Evolutionary conservation across 2,329 filamentous ascomycete genomes (phyloP).

Genomic region (Neodidymelliopsis sp.): DNA sequence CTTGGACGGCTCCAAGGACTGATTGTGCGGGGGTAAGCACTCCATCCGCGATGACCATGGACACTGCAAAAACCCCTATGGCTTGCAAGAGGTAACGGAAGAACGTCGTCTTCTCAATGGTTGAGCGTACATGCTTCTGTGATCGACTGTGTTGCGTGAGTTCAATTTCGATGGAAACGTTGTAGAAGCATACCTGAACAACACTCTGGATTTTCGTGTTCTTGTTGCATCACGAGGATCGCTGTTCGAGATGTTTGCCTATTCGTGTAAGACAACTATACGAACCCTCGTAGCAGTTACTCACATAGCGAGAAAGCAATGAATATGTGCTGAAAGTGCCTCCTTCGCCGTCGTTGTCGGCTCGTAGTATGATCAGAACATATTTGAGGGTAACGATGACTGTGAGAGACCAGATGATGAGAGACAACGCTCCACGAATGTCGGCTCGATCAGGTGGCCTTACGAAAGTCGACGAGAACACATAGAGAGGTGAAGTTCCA

Average conservation of each 20-base stretch:
- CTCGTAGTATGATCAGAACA: constrained; percentile 68
- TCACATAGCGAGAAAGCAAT: constrained; percentile 64
- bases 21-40: constrained; percentile 75
- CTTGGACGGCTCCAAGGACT: constrained; percentile 74
- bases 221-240: constrained; percentile 65
- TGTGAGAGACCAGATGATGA: constrained; percentile 75
- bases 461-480: constrained; percentile 74
- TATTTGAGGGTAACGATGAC: constrained; percentile 76
- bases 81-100: constrained; percentile 64
- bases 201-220: constrained; percentile 51
- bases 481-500: constrained; percentile 71
- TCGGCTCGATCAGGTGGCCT: constrained; percentile 60
- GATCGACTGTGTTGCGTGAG: constrained; percentile 56
- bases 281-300: background rate
- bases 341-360: constrained; percentile 75
- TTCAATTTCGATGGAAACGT: constrained; percentile 60
- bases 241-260: constrained; percentile 65
- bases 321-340: constrained; percentile 74
- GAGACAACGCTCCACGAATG: constrained; percentile 69
- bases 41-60: constrained; percentile 72
- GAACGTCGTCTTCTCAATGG: constrained; percentile 64
- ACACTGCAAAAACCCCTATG: constrained; percentile 70
- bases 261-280: background rate
- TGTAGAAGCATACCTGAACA: background rate
- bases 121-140: constrained; percentile 61